Percentiles rank a stretch among this genome's conserved stretches.
phyloP scores from a whole-genome alignment of 164 flowering plant species.

The Paratinospora sagittata region DNA sequence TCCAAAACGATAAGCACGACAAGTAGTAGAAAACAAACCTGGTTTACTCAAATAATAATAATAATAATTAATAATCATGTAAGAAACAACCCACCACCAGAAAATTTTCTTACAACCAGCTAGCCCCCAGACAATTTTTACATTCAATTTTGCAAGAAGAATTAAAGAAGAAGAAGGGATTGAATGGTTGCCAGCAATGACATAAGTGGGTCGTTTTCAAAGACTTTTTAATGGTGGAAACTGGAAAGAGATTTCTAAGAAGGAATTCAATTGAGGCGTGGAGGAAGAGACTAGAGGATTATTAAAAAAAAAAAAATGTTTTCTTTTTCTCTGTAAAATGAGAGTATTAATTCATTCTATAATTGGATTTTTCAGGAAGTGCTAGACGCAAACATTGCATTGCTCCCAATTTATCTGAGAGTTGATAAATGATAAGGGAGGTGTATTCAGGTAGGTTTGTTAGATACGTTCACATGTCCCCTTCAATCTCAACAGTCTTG shows the following conservation, averaged over 20 bases:
- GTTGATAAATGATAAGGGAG: background rate
- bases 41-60: too few species aligned
- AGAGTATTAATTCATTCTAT: background rate
- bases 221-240: conserved; percentile 25
- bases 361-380: conserved; percentile 15
- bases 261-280: background rate
- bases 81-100: too few species aligned
- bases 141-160: too few species aligned
- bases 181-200: conserved; percentile 16
- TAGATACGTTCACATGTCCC: conserved; percentile 31
- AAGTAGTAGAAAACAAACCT: too few species aligned
- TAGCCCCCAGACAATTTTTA: conserved; percentile 5
- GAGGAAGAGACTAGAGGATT: too few species aligned
- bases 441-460: conserved; percentile 17
- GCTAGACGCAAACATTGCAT: background rate
- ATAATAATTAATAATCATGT: too few species aligned
- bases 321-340: background rate
- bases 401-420: background rate
- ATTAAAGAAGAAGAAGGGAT: background rate
- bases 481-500: conserved; percentile 34
- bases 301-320: background rate
- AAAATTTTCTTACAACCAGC: background rate
- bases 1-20: too few species aligned
- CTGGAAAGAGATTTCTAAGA: conserved; percentile 10
- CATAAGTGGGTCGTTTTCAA: conserved; percentile 33